These are phyloP conservation scores for Debaryomyces sp. DNA, from an alignment of 1,139 yeast species.

Conservation along the genomic window DNA sequence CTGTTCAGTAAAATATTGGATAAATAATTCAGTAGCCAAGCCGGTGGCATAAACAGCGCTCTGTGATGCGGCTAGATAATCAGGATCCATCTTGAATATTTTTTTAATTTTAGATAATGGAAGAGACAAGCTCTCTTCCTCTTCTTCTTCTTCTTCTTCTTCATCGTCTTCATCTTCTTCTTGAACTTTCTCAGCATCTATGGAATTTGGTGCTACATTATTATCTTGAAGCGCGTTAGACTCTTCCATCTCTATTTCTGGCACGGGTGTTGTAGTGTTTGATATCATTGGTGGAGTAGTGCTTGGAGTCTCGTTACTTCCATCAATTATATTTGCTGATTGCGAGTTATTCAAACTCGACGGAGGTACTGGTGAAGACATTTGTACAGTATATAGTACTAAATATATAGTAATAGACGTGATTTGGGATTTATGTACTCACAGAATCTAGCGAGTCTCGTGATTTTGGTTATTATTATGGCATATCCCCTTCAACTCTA, in stretches of 20 bases:
- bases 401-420: slow-evolving; percentile 3
- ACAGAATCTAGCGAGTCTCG: slow-evolving; percentile 1
- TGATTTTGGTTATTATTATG: neutral
- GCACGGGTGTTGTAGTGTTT: slow-evolving; percentile 12
- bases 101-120: slow-evolving; percentile 84
- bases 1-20: slow-evolving; percentile 79
- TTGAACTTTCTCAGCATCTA: slow-evolving; percentile 11
- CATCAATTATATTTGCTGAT: slow-evolving; percentile 5
- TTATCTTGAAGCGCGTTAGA: slow-evolving; percentile 5
- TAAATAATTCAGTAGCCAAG: slow-evolving; percentile 83
- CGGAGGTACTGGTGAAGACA: slow-evolving; percentile 13
- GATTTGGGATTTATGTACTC: neutral
- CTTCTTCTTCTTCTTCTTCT: slow-evolving; percentile 22
- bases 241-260: slow-evolving; percentile 15
- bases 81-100: slow-evolving; percentile 85
- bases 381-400: neutral
- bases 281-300: slow-evolving; percentile 15
- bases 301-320: slow-evolving; percentile 12
- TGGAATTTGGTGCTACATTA: neutral
- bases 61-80: slow-evolving; percentile 72
- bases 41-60: slow-evolving; percentile 84
- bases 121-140: slow-evolving; percentile 35
- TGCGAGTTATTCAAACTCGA: slow-evolving; percentile 12
- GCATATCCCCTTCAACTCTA: neutral
- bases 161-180: slow-evolving; percentile 23